phyloP scores from a whole-genome alignment of 1,139 yeast genomes.

The Taphrina wiesneri region DNA sequence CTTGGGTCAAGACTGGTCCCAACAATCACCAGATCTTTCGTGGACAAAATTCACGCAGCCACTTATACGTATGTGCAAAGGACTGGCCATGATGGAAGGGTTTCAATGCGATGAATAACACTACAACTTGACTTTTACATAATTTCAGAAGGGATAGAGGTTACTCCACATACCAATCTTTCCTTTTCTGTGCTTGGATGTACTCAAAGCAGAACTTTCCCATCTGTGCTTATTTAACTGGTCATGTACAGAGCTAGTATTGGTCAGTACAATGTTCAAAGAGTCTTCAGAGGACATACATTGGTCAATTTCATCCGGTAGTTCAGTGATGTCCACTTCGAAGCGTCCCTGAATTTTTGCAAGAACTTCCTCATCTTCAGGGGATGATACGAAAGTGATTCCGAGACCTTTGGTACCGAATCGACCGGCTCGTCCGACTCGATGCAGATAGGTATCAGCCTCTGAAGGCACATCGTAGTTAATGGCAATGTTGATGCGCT shows the following conservation, averaged over 20 bases:
- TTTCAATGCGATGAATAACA: neutral
- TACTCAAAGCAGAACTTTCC: neutral
- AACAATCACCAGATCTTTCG: too few species aligned
- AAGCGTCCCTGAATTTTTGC: constrained; percentile 94
- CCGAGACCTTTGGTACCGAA: constrained; percentile 99
- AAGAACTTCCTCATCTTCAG: constrained; percentile 86
- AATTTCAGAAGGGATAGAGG: neutral
- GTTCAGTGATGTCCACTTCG: constrained; percentile 90
- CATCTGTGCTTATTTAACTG: constrained; percentile 2
- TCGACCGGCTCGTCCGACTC: constrained; percentile 99
- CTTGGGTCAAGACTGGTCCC: too few species aligned
- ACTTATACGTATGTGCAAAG: too few species aligned
- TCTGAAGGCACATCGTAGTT: constrained; percentile 69
- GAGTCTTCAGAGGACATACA: constrained; percentile 49
- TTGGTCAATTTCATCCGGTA: constrained; percentile 97
- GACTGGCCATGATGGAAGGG: too few species aligned
- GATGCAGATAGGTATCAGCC: constrained; percentile 97
- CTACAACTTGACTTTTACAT: neutral
- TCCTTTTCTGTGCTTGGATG: neutral
- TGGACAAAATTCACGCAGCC: too few species aligned
- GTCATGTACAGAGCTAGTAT: constrained; percentile 12
- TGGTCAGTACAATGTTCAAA: neutral
- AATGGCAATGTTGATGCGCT: constrained; percentile 96
- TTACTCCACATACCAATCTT: too few species aligned
- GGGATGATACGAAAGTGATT: constrained; percentile 80